Evolutionary conservation across 352 stramenopile genomes (phyloP).

Genomic region (Aphanomyces euteiches): DNA sequence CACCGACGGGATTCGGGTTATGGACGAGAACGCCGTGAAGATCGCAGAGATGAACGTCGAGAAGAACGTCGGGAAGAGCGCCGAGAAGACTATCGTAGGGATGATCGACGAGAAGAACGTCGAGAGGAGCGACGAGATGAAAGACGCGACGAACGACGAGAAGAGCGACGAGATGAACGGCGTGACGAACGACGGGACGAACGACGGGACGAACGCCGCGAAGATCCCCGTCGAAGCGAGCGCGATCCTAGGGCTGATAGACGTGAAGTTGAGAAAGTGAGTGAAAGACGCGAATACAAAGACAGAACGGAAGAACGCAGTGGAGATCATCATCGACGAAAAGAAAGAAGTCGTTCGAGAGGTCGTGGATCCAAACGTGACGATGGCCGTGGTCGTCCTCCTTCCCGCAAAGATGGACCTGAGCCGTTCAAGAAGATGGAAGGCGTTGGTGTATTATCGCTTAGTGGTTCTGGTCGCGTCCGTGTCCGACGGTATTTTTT

Average conservation of each 20-base stretch:
- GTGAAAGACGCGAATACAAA: constrained; percentile 35
- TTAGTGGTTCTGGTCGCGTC: constrained; percentile 42
- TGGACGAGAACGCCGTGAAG: background rate
- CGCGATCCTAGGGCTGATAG: constrained; percentile 34
- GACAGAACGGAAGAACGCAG: constrained; percentile 34
- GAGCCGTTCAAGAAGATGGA: constrained; percentile 24
- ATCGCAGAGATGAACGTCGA: background rate
- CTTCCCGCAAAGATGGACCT: background rate
- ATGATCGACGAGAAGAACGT: constrained; percentile 31
- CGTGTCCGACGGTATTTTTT: constrained; percentile 40
- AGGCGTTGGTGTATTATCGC: constrained; percentile 7
- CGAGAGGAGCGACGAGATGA: background rate
- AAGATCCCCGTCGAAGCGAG: constrained; percentile 9
- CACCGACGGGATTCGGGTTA: background rate
- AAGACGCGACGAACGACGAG: constrained; percentile 32
- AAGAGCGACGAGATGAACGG: background rate
- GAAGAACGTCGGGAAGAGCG: constrained; percentile 4
- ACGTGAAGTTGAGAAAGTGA: background rate
- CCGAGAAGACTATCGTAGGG: constrained; percentile 4
- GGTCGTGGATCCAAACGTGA: constrained; percentile 3
- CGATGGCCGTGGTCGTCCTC: background rate
- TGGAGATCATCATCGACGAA: constrained; percentile 37
- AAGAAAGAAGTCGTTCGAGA: constrained; percentile 25
- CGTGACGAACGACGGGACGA: background rate
- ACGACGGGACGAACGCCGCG: constrained; percentile 10